Conservation (phyloP, 2,329 filamentous ascomycete genomes). For the Epichloe gansuensis region DNA sequence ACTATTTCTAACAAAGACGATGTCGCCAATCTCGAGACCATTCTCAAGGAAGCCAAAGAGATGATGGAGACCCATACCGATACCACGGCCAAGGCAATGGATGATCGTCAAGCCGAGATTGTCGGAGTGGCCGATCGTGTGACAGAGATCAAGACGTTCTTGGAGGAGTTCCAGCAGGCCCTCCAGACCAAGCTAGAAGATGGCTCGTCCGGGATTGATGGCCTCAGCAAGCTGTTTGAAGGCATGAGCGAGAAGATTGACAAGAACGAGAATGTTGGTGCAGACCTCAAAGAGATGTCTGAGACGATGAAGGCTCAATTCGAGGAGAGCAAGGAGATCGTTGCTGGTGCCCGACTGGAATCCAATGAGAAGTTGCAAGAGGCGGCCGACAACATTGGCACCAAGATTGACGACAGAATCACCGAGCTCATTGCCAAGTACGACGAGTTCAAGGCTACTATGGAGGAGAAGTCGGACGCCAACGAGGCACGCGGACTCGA, state of each 20-base stretch:
- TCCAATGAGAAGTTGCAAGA: slow-evolving; percentile 64
- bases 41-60: slow-evolving; percentile 61
- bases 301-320: slow-evolving; percentile 76
- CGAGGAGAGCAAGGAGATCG: slow-evolving; percentile 69
- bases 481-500: slow-evolving; percentile 62
- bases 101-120: slow-evolving; percentile 75
- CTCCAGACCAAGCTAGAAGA: slow-evolving; percentile 67
- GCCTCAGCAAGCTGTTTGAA: slow-evolving; percentile 58
- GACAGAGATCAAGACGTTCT: slow-evolving; percentile 61
- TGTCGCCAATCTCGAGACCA: slow-evolving; percentile 47
- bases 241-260: slow-evolving; percentile 50
- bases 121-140: slow-evolving; percentile 68
- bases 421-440: slow-evolving; percentile 75
- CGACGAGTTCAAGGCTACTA: slow-evolving; percentile 65
- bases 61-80: slow-evolving; percentile 56
- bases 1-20: slow-evolving; percentile 66
- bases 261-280: slow-evolving; percentile 43
- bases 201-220: slow-evolving; percentile 59
- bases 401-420: slow-evolving; percentile 53
- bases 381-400: slow-evolving; percentile 39
- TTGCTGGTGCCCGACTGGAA: slow-evolving; percentile 72
- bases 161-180: slow-evolving; percentile 68
- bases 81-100: slow-evolving; percentile 64
- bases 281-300: slow-evolving; percentile 59
- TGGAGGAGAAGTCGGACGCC: slow-evolving; percentile 62